Conservation (phyloP, 1,284 basidiomycete species). For the Phellopilus nigrolimitatus region DNA sequence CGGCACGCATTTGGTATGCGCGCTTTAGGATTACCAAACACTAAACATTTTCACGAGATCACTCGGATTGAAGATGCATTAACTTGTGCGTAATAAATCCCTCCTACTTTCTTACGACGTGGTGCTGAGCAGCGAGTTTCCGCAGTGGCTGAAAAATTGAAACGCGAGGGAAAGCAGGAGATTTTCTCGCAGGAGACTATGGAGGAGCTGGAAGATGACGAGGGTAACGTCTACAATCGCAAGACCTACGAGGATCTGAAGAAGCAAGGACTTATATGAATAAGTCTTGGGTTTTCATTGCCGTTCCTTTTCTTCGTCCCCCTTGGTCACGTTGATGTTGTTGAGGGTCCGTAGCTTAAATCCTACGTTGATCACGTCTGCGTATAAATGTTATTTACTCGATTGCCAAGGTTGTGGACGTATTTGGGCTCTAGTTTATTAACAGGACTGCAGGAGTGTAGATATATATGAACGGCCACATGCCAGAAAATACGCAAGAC, state of each 20-base stretch:
- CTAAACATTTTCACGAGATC: conserved; percentile 98
- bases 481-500: no score
- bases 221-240: conserved; percentile 91
- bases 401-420: no score
- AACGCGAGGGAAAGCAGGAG: conserved; percentile 88
- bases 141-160: conserved; percentile 91
- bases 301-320: neutral
- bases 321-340: no score
- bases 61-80: conserved; percentile 96
- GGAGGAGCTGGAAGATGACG: conserved; percentile 95
- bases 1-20: conserved; percentile 98
- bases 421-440: no score
- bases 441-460: no score
- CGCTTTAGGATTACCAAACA: conserved; percentile 94
- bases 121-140: conserved; percentile 6
- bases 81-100: conserved; percentile 55
- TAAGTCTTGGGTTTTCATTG: neutral
- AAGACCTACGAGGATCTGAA: conserved; percentile 91
- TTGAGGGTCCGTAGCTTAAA: no score
- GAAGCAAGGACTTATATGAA: conserved; percentile 82
- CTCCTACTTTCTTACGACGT: conserved; percentile 5
- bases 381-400: no score
- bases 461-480: no score
- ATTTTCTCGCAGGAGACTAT: conserved; percentile 89
- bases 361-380: no score